Conservation (phyloP, 805 yeast species). For the Monosporozyma yasuniensis region DNA sequence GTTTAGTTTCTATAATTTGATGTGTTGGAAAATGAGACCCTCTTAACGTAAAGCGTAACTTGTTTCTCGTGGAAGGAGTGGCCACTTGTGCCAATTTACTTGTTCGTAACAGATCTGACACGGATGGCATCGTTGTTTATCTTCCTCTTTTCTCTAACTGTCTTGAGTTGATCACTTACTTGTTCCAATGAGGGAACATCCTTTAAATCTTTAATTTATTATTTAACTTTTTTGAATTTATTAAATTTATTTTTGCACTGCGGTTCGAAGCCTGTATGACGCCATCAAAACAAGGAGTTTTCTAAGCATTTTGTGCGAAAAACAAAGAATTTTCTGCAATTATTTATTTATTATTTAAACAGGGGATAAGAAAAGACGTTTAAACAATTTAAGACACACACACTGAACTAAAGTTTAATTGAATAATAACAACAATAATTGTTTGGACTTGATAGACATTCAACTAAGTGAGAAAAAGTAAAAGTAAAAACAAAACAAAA, state of each 20-base stretch:
- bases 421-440: no score
- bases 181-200: neutral
- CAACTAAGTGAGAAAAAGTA: no score
- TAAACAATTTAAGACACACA: neutral
- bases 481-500: neutral
- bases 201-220: neutral
- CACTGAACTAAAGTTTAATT: no score
- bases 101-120: conserved; percentile 8
- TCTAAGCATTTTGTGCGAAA: neutral
- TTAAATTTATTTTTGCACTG: neutral
- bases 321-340: conserved; percentile 1
- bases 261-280: neutral
- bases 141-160: neutral
- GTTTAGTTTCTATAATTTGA: conserved; percentile 63
- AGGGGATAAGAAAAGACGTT: conserved; percentile 21
- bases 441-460: no score
- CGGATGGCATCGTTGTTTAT: neutral
- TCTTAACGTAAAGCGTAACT: conserved; percentile 3
- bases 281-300: neutral
- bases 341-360: no score
- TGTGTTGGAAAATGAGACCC: conserved; percentile 45
- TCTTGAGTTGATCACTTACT: no score
- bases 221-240: neutral
- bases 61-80: conserved; percentile 1
- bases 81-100: conserved; percentile 32